Conservation (phyloP, 805 yeast species). For the Sugiyamaella floridensis region DNA sequence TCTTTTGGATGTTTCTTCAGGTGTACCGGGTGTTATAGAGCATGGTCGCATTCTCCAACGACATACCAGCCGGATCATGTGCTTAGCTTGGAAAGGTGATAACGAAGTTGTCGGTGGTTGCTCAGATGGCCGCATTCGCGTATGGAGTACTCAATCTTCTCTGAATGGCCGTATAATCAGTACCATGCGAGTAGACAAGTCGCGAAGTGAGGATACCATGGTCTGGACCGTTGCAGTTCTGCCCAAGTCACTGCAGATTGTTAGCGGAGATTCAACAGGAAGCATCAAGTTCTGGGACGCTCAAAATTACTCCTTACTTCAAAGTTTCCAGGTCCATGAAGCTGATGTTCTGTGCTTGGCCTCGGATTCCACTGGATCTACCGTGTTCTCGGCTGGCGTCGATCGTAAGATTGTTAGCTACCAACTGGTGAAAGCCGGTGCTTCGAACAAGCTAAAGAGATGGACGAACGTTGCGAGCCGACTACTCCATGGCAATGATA, state of each 20-base stretch:
- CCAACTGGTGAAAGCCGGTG: conserved; percentile 36
- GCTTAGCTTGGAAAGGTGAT: conserved; percentile 67
- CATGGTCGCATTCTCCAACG: conserved; percentile 70
- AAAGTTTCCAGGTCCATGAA: conserved; percentile 76
- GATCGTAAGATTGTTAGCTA: conserved; percentile 85
- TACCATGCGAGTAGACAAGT: conserved; percentile 87
- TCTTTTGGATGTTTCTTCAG: conserved; percentile 76
- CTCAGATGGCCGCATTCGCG: conserved; percentile 85
- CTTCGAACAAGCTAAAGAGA: conserved; percentile 32
- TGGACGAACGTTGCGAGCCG: conserved; percentile 78
- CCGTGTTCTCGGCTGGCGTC: conserved; percentile 82
- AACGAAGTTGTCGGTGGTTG: conserved; percentile 81
- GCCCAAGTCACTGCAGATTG: conserved; percentile 61
- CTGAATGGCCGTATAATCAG: conserved; percentile 59
- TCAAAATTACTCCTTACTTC: conserved; percentile 64
- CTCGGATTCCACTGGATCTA: conserved; percentile 51
- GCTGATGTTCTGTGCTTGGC: conserved; percentile 82
- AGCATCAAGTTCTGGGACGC: conserved; percentile 89
- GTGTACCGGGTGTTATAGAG: conserved; percentile 66
- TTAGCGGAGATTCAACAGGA: conserved; percentile 97
- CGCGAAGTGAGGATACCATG: conserved; percentile 76
- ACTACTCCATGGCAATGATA: conserved; percentile 77
- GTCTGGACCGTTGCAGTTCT: conserved; percentile 80
- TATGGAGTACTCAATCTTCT: conserved; percentile 53
- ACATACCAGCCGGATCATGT: conserved; percentile 74